These are phyloP conservation scores for Tephrocybe rancida DNA, from an alignment of 768 basidiomycete genomes.

Conservation along the genomic window DNA sequence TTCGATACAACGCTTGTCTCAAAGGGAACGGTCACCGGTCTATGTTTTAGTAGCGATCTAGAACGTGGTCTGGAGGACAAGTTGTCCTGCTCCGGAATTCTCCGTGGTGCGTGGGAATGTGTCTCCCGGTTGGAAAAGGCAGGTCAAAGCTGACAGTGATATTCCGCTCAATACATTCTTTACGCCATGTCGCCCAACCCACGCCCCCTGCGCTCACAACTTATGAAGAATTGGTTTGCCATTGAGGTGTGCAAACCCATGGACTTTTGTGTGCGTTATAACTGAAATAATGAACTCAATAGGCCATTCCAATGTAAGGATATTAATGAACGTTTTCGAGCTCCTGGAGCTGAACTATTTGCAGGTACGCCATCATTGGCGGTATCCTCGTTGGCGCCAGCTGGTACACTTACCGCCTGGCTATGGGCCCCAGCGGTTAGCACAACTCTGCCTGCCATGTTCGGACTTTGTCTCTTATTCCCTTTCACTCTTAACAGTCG, in stretches of 20 bases:
- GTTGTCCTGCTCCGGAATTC: slow-evolving; percentile 32
- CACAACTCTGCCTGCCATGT: slow-evolving; percentile 10
- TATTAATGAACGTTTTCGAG: slow-evolving; percentile 7
- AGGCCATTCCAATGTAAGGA: slow-evolving; percentile 58
- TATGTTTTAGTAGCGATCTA: too few relatives aligned
- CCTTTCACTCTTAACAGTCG: slow-evolving; percentile 37
- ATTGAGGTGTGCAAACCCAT: slow-evolving; percentile 56
- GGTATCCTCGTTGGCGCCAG: slow-evolving; percentile 56
- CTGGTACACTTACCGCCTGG: slow-evolving; percentile 71
- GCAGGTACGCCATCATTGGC: slow-evolving; percentile 54
- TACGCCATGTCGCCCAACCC: slow-evolving; percentile 13
- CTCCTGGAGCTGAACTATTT: slow-evolving; percentile 4
- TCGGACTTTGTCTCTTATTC: background rate
- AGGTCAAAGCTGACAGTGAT: background rate
- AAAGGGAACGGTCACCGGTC: too few relatives aligned
- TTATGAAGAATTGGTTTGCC: slow-evolving; percentile 74
- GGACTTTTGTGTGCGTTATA: slow-evolving; percentile 2
- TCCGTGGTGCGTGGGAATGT: slow-evolving; percentile 36
- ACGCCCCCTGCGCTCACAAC: slow-evolving; percentile 34
- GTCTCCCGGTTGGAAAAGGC: slow-evolving; percentile 12
- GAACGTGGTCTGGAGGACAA: too few relatives aligned
- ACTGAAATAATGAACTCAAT: slow-evolving; percentile 2
- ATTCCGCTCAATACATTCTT: slow-evolving; percentile 13
- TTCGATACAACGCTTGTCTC: too few relatives aligned
- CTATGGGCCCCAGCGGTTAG: slow-evolving; percentile 57